These are phyloP conservation scores for Massarina eburnea DNA, from an alignment of 2,329 filamentous ascomycete species.

Conservation along the genomic window DNA sequence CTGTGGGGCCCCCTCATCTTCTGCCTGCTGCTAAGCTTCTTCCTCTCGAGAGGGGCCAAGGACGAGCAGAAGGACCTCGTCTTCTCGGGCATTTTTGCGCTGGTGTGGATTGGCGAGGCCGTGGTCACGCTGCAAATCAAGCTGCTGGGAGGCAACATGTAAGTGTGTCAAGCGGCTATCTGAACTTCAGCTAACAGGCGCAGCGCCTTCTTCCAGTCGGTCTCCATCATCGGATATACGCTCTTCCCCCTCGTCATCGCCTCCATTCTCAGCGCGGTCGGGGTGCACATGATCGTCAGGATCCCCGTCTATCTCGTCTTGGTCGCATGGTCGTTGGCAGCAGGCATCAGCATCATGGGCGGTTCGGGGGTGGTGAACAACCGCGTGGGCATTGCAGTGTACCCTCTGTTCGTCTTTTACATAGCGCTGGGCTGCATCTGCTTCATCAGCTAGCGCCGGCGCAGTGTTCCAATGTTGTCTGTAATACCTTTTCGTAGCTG, in stretches of 20 bases:
- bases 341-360: constrained; percentile 92
- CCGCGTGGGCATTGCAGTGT: constrained; percentile 89
- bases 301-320: constrained; percentile 90
- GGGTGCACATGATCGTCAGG: constrained; percentile 75
- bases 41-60: constrained; percentile 80
- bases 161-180: constrained; percentile 47
- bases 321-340: constrained; percentile 89
- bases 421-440: constrained; percentile 89
- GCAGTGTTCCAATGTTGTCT: too few relatives aligned
- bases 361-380: constrained; percentile 96
- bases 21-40: constrained; percentile 82
- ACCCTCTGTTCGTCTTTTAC: constrained; percentile 94
- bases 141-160: constrained; percentile 95
- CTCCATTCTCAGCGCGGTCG: constrained; percentile 80
- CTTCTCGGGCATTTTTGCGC: constrained; percentile 94
- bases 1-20: constrained; percentile 97
- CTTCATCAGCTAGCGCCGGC: constrained; percentile 77
- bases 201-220: constrained; percentile 95
- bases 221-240: constrained; percentile 98
- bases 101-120: constrained; percentile 95
- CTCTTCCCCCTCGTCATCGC: constrained; percentile 96
- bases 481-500: too few relatives aligned
- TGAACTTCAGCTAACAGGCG: constrained; percentile 26
- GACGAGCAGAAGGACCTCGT: constrained; percentile 82
- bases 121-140: constrained; percentile 98